Percentiles rank a stretch among this genome's conserved stretches.
Conservation (phyloP, 495 filamentous ascomycete genomes). For the Hypoxylon fuscum region DNA sequence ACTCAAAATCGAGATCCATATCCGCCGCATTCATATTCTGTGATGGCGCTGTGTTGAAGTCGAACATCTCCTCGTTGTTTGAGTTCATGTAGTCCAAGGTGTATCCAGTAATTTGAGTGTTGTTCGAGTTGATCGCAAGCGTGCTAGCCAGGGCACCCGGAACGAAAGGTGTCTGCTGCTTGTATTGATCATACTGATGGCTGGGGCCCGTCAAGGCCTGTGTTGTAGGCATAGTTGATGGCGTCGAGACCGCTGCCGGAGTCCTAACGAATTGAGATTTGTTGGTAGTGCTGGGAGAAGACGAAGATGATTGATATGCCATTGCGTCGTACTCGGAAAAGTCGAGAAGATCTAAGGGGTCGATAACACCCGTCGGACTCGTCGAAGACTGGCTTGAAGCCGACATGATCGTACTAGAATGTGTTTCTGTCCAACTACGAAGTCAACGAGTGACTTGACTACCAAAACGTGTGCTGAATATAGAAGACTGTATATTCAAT, state of each 20-base stretch:
- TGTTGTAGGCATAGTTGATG: slow-evolving; percentile 50
- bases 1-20: slow-evolving; percentile 71
- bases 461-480: slow-evolving; percentile 9
- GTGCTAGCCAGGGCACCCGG: slow-evolving; percentile 78
- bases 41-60: slow-evolving; percentile 66
- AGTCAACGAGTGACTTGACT: background rate
- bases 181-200: slow-evolving; percentile 90
- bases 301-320: slow-evolving; percentile 55
- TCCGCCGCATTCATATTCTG: slow-evolving; percentile 57
- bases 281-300: slow-evolving; percentile 52
- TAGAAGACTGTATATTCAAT: too few species aligned
- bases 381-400: slow-evolving; percentile 45
- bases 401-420: slow-evolving; percentile 18
- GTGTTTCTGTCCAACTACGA: too few species aligned
- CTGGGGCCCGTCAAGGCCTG: slow-evolving; percentile 79
- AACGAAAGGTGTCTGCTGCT: slow-evolving; percentile 89
- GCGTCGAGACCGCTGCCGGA: slow-evolving; percentile 49
- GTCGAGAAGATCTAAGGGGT: slow-evolving; percentile 51
- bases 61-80: slow-evolving; percentile 57
- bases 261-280: slow-evolving; percentile 51
- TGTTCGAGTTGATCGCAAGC: slow-evolving; percentile 69
- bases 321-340: slow-evolving; percentile 57
- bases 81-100: slow-evolving; percentile 60
- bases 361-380: slow-evolving; percentile 38
- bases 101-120: slow-evolving; percentile 62